Evolutionary conservation across 2,329 filamentous ascomycete species (phyloP).

Genomic region (Trichoderma sp.): DNA sequence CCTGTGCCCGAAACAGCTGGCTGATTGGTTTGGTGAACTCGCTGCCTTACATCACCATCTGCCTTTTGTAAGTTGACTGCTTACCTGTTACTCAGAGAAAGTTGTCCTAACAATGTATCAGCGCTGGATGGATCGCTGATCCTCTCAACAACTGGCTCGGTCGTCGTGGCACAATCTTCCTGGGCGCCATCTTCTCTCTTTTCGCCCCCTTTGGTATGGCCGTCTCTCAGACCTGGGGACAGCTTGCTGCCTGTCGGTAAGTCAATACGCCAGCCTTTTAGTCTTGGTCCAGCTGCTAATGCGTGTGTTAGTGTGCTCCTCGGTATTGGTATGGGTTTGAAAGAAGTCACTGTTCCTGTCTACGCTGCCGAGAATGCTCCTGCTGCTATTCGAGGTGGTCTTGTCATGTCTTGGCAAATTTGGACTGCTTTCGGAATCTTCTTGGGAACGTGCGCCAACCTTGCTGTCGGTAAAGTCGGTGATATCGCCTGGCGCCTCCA

Average conservation of each 20-base stretch:
- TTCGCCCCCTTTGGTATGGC: conserved; percentile 64
- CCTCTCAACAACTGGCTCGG: conserved; percentile 62
- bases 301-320: conserved; percentile 47
- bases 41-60: conserved; percentile 49
- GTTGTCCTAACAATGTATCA: conserved; percentile 33
- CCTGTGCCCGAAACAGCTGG: conserved; percentile 56
- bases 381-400: conserved; percentile 55
- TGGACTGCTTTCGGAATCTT: conserved; percentile 64
- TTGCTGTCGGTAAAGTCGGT: conserved; percentile 64
- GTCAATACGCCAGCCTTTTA: conserved; percentile 25
- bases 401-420: conserved; percentile 61
- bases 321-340: conserved; percentile 64
- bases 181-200: conserved; percentile 65
- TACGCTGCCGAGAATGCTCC: conserved; percentile 59
- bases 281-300: neutral
- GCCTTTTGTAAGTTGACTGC: conserved; percentile 45
- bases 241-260: conserved; percentile 60
- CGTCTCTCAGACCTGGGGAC: conserved; percentile 60
- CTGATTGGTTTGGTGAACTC: conserved; percentile 64
- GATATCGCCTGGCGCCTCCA: conserved; percentile 65
- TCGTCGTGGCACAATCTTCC: conserved; percentile 67
- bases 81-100: neutral
- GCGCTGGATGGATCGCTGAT: conserved; percentile 64
- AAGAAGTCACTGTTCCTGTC: conserved; percentile 54
- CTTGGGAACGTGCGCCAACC: conserved; percentile 67